Base-by-base conservation (phyloP, 192 early-diverging fungal species). In the Gamsiella multidivaricata region DNA sequence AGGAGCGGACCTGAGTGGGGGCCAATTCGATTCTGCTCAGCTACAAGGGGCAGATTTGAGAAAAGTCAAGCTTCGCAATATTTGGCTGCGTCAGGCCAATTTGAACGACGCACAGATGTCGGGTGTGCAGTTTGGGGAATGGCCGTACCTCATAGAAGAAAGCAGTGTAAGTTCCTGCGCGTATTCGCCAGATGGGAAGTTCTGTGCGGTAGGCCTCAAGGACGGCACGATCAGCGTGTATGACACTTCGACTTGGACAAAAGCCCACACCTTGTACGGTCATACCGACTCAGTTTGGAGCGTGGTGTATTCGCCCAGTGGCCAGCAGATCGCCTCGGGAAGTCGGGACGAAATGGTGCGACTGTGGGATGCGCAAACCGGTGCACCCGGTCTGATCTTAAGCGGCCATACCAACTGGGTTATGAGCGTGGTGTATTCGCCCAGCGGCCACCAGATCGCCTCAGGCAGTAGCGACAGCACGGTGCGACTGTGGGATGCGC, bases 61-160 rank as follows among this genome's bases (percentile, higher is more conserved):
- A 11, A n/a, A 20, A 0, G 34, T 37, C 29, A 37, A 56, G 18
- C n/a, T 56, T 22, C 3, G 9, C 11, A 10, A 37, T 3, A 8
- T 20, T 15, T 59, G 57, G 57, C 15, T 59, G 57, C 26, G 41
- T 10, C 25, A 45, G 17, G 41, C 41, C 6, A 37, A 58, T 43
- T 58, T 58, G 33, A 42, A 37, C 39, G 18, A 43, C 5, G 56
- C 56, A 8, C 17, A 3, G 9, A 58, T 58, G 56, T 23, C 34
- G 11, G 41, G 39, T 25, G 56, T 43, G 22, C n/a, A 39, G 12
- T 58, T 58, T 42, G 56, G 56, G 15, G 56, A 58, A 39, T 58
- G 39, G 34, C 56, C 56, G 20, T 42, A 39, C 18, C 41, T 58
- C 39, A 18, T 3, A 20, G 20, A 36, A 10, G 41, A 58, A 1